These are phyloP conservation scores for Macadamia integrifolia DNA, from an alignment of 164 flowering plant genomes.

Conservation along the genomic window DNA sequence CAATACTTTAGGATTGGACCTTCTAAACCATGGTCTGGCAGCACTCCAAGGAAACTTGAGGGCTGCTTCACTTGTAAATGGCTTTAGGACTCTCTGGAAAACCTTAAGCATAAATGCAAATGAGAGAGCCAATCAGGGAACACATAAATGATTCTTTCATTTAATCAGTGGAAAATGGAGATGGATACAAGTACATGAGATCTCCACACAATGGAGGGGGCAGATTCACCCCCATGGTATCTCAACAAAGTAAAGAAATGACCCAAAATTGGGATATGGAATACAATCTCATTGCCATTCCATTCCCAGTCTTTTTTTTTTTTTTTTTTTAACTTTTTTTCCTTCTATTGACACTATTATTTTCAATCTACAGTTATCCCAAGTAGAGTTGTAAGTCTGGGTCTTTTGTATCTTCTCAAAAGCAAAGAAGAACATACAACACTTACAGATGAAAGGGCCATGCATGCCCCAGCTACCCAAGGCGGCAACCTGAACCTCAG, in stretches of 20 bases:
- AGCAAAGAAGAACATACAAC: slow-evolving; percentile 99
- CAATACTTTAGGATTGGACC: no score
- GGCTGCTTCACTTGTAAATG: no score
- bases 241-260: background rate
- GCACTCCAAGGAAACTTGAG: no score
- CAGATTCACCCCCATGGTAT: background rate
- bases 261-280: background rate
- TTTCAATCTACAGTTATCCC: slow-evolving; percentile 77
- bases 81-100: no score
- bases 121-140: no score
- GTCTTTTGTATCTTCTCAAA: slow-evolving; percentile 78
- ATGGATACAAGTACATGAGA: background rate
- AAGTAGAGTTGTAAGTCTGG: slow-evolving; percentile 84
- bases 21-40: no score
- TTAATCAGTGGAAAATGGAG: background rate
- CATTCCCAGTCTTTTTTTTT: background rate
- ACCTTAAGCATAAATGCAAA: no score
- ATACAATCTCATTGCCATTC: background rate
- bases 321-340: background rate
- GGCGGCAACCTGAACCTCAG: slow-evolving; percentile 70
- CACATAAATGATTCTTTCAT: no score
- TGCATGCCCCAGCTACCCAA: slow-evolving; percentile 98
- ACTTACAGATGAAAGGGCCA: slow-evolving; percentile 94
- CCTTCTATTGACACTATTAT: background rate
- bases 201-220: background rate